Evolutionary conservation across 345 rosid genomes (phyloP), one percentile per base, ranked within the genome.

Genomic region (Gossypium thurberi): DNA sequence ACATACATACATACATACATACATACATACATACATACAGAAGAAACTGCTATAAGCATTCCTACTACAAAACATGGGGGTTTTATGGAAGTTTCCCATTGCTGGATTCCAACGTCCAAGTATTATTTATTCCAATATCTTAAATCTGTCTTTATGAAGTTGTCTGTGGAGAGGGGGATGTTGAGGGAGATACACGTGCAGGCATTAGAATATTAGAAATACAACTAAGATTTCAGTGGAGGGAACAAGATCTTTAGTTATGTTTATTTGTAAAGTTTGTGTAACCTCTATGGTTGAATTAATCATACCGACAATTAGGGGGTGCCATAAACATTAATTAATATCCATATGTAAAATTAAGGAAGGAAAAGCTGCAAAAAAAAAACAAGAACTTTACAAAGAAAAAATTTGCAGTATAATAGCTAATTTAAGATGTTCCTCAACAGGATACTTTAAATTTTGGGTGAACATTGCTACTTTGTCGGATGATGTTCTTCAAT

Each of bases 61-160:
- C 40, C 40, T 33, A 33, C 40, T 33, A 33, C 7, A 50, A 23
- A 72, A 73, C 75, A 79, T 33, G 6, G 64, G 85, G 85, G 82
- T 65, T 18, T 56, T 66, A 74, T 51, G 86, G 87, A 85, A 85
- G 74, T 81, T 85, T 85, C 86, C 82, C 44, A 9, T 65, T 55
- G 57, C 21, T 56, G 37, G 76, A 77, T 42, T 79, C 79, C 28
- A 26, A 26, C 28, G 2, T 26, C 28, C 75, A 44, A 3, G 40
- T 23, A 48, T 77, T 72, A 28, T 77, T 59, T 47, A 59, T 46
- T 52, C 6, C 42, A 70, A 71, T 62, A 55, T 25, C 21, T 13
- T 40, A 43, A 33, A 17, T 64, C 15, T 20, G 50, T 28, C 37
- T 44, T 75, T 3, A 56, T 65, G 76, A 74, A 50, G 78, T 52